Evolutionary conservation across 2,329 filamentous ascomycete genomes (phyloP), one percentile per base, ranked within the genome.

Genomic region (Neophaeococcomyces mojaviensis): DNA sequence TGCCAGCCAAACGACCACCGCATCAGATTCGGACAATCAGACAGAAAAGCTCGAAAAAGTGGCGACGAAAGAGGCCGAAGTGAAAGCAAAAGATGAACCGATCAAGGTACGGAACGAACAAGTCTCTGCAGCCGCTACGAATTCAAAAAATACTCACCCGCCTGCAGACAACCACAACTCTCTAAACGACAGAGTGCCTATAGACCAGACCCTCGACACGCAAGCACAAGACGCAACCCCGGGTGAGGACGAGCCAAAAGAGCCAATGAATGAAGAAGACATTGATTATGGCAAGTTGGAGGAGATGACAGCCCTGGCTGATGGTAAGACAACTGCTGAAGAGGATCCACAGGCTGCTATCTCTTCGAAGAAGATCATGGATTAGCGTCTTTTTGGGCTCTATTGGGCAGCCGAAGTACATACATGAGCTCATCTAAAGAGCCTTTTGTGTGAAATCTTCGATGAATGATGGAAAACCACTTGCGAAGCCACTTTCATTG

Each of bases 311-410:
- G 47, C 47, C 4, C 33, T 18, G 35, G 47, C 47, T 10, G 47
- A 49, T 28, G 41, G 41, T 8, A 49, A 49, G 35, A 12, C 7
- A 15, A 35, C 44, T 28, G 47, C 41, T 28, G 33, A 34, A 6
- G 46, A 48, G 19, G 46, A 45, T 37, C 41, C 41, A 32, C 33
- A 44, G 41, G 33, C 33, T 26, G 24, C 59, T 73, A 77, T 59
- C 72, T 74, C 53, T 65, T 70, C 49, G 43, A 51, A 31, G 32
- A 47, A 47, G 19, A 22, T 41, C 42, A 42, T 39, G 41, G 44
- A 42, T 44, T 47, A 20, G 50, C 10, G 24, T 28, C 10, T 5
- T 28, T 10, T 5, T 5, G 24, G 10, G 5, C 5, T 28, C 5
- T 28, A 28, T 5, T 28, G 24, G 10, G 10, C 10, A 28, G 24